Evolutionary conservation across 164 flowering plant species (phyloP).

Genomic region (Paratinospora sagittata): DNA sequence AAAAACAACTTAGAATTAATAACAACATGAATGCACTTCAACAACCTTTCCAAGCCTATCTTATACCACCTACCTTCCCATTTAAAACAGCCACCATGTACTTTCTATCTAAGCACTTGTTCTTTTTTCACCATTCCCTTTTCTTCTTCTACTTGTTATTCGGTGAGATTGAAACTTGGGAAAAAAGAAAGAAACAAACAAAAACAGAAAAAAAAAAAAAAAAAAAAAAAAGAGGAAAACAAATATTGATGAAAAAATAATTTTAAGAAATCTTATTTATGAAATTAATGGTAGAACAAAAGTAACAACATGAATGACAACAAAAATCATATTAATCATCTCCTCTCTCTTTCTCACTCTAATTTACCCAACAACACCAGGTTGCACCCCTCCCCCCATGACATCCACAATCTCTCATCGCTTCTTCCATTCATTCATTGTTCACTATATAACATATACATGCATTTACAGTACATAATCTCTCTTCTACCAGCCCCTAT

Average conservation of each 20-base stretch:
- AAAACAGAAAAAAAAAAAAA: background rate
- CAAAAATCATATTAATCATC: slow-evolving; percentile 1
- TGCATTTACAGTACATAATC: slow-evolving; percentile 17
- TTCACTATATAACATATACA: slow-evolving; percentile 9
- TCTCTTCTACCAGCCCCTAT: slow-evolving; percentile 28
- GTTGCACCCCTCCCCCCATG: too few species aligned
- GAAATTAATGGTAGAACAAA: slow-evolving; percentile 17
- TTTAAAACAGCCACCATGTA: background rate
- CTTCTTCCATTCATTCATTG: too few species aligned
- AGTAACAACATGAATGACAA: slow-evolving; percentile 16
- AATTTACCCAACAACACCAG: slow-evolving; percentile 12
- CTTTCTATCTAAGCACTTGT: too few species aligned
- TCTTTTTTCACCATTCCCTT: background rate
- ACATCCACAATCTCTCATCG: slow-evolving; percentile 16
- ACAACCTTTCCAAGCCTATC: slow-evolving; percentile 2
- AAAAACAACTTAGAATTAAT: too few species aligned
- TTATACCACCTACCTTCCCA: slow-evolving; percentile 2
- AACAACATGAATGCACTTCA: background rate
- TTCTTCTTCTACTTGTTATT: background rate
- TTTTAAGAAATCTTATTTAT: slow-evolving; percentile 12
- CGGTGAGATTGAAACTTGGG: too few species aligned
- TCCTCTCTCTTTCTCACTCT: slow-evolving; percentile 16
- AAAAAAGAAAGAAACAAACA: background rate
- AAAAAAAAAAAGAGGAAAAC: background rate
- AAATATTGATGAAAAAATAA: background rate